Percentiles rank a stretch among this genome's conserved stretches.
Conservation (phyloP, 768 basidiomycete species). For the Roridomyces roridus region DNA sequence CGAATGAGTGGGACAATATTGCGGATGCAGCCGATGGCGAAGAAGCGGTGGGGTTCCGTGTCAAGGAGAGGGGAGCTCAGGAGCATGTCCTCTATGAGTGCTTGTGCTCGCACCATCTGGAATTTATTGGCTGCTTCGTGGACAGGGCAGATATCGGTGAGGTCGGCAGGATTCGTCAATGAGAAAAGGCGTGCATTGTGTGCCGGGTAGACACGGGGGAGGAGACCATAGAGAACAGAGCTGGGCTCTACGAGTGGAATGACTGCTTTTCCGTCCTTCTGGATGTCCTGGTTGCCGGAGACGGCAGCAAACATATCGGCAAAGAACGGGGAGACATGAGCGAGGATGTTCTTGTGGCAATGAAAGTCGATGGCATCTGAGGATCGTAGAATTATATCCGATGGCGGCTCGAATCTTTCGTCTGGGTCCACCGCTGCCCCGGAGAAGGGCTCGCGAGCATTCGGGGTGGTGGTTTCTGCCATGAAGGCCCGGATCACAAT, state of each 20-base stretch:
- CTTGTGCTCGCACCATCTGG: constrained; percentile 15
- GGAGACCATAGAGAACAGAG: constrained; percentile 3
- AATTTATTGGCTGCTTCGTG: constrained; percentile 19
- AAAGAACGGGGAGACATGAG: constrained; percentile 14
- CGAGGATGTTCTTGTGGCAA: constrained; percentile 12
- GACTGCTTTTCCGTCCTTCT: constrained; percentile 11
- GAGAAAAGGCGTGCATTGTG: neutral
- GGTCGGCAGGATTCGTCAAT: neutral
- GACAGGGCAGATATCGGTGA: constrained; percentile 8
- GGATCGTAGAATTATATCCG: constrained; percentile 12
- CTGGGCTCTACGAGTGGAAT: constrained; percentile 4
- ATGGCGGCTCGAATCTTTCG: constrained; percentile 5
- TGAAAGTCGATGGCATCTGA: constrained; percentile 15
- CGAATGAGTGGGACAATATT: constrained; percentile 4
- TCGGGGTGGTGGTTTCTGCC: neutral
- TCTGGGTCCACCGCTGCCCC: neutral
- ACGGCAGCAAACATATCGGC: constrained; percentile 14
- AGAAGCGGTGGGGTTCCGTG: constrained; percentile 14
- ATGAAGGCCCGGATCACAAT: too few relatives aligned
- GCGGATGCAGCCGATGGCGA: constrained; percentile 13
- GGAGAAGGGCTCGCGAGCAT: constrained; percentile 12
- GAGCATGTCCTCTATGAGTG: constrained; percentile 7
- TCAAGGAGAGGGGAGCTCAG: constrained; percentile 4
- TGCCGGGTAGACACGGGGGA: constrained; percentile 12
- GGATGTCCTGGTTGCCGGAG: constrained; percentile 12